Conservation (phyloP, 2,329 filamentous ascomycete species). For the Decorospora gaudefroyi region DNA sequence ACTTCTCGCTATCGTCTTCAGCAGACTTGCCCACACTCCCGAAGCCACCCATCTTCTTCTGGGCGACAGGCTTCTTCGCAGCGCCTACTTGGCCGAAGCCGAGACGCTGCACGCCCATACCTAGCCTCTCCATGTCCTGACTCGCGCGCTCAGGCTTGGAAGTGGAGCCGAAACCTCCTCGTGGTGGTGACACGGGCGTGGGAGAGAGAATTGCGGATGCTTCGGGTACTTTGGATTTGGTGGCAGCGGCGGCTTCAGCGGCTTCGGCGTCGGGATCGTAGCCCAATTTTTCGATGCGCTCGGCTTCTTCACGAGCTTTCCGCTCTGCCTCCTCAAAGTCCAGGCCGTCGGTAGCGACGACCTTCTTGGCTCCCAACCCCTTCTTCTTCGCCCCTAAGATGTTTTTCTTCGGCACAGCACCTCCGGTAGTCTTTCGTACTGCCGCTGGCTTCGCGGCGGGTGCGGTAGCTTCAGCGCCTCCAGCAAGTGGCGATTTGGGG, state of each 20-base stretch:
- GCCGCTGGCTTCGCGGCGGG: slow-evolving; percentile 73
- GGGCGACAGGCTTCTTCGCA: slow-evolving; percentile 56
- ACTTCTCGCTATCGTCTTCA: slow-evolving; percentile 74
- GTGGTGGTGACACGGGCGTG: slow-evolving; percentile 71
- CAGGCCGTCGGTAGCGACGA: slow-evolving; percentile 65
- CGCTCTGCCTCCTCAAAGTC: slow-evolving; percentile 98
- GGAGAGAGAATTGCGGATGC: slow-evolving; percentile 70
- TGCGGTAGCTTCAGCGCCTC: slow-evolving; percentile 55
- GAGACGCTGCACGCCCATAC: slow-evolving; percentile 83
- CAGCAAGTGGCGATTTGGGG: slow-evolving; percentile 76
- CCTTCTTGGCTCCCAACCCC: slow-evolving; percentile 69
- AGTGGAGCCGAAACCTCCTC: slow-evolving; percentile 66
- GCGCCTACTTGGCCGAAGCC: slow-evolving; percentile 86
- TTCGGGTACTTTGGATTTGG: slow-evolving; percentile 52
- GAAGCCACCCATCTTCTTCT: slow-evolving; percentile 86
- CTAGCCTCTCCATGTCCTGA: slow-evolving; percentile 83
- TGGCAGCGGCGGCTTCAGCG: slow-evolving; percentile 42
- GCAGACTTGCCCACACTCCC: slow-evolving; percentile 78
- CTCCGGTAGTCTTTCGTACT: slow-evolving; percentile 72
- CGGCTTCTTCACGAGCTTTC: slow-evolving; percentile 95
- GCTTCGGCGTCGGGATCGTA: slow-evolving; percentile 89
- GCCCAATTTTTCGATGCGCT: slow-evolving; percentile 91
- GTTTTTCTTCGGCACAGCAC: slow-evolving; percentile 75
- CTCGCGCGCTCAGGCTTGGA: slow-evolving; percentile 59
- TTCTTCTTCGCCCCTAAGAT: slow-evolving; percentile 78